These are phyloP conservation scores for Talaromyces sp. DNA, from an alignment of 2,329 filamentous ascomycete genomes.

Conservation along the genomic window DNA sequence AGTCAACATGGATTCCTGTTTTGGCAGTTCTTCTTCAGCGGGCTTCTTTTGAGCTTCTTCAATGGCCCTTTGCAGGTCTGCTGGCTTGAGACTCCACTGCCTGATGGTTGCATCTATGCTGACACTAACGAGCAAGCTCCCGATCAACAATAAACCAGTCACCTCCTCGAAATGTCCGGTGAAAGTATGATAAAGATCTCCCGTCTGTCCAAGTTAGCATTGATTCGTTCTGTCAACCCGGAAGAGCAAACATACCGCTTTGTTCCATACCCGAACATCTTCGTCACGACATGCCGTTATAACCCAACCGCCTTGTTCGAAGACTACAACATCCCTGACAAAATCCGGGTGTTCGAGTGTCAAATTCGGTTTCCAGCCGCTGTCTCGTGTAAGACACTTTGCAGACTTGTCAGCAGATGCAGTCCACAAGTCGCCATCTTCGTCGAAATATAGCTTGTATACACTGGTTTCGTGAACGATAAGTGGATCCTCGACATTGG, in stretches of 20 bases:
- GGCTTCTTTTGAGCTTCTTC: constrained; percentile 45
- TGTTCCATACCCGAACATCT: constrained; percentile 85
- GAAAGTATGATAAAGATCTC: constrained; percentile 67
- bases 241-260: constrained; percentile 36
- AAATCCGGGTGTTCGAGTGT: constrained; percentile 79
- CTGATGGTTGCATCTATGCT: constrained; percentile 86
- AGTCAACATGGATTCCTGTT: constrained; percentile 58
- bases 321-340: constrained; percentile 72
- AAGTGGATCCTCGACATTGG: constrained; percentile 57
- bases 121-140: constrained; percentile 63
- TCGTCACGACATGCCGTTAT: constrained; percentile 88
- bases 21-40: constrained; percentile 42
- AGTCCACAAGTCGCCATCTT: constrained; percentile 76
- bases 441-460: constrained; percentile 71
- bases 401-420: constrained; percentile 85
- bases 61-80: constrained; percentile 54
- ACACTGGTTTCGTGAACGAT: constrained; percentile 86
- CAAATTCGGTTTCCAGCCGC: constrained; percentile 66
- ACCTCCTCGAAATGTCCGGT: constrained; percentile 91
- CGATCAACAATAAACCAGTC: constrained; percentile 67
- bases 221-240: not conserved
- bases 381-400: constrained; percentile 68
- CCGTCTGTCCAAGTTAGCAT: constrained; percentile 44
- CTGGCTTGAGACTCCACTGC: constrained; percentile 68
- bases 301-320: constrained; percentile 66